Evolutionary conservation across 1,284 basidiomycete species (phyloP), one percentile per base, ranked within the genome.

Genomic region (Ceratobasidium sp.): DNA sequence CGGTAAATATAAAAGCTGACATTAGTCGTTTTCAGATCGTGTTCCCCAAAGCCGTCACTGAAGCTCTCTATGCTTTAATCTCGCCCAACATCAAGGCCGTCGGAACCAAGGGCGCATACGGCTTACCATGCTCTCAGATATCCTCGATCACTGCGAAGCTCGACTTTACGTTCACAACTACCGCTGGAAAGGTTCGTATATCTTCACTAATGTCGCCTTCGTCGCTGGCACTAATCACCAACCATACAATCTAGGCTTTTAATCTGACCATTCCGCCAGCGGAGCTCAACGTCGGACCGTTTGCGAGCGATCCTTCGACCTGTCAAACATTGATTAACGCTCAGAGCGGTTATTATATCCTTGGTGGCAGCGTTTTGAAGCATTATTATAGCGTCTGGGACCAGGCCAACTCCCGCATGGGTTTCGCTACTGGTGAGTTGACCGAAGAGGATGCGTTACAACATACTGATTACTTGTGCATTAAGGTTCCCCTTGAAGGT

Each of bases 321-420:
- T 67, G 64, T 18, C 64, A 67, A 43, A 67, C 64, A n/a, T 44
- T 87, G 55, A 87, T 88, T 79, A 88, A 88, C 74, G 85, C 85
- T 14, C 83, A 85, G 73, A 85, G 86, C 77, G 83, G 82, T 1
- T 79, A 85, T 62, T 81, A 82, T 57, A 80, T 87, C 55, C 82
- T 87, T 46, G 86, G 86, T 13, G 86, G 83, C 26, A 85, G 84
- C 75, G 73, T 87, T 62, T 78, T 87, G 73, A 87, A 87, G 79
- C 86, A 87, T 77, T 87, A 85, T 74, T 87, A 87, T 76, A 87
- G 83, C 75, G 84, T 86, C 18, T 87, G 85, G 85, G 86, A 87
- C 78, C 61, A 63, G 44, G 61, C 43, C 16, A 63, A 80, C 87
- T 35, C 84, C 82, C 79, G 84, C 26, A 79, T 87, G 78, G 86